Evolutionary conservation across 2,329 filamentous ascomycete genomes (phyloP).

Genomic region (Diaporthe batatas): DNA sequence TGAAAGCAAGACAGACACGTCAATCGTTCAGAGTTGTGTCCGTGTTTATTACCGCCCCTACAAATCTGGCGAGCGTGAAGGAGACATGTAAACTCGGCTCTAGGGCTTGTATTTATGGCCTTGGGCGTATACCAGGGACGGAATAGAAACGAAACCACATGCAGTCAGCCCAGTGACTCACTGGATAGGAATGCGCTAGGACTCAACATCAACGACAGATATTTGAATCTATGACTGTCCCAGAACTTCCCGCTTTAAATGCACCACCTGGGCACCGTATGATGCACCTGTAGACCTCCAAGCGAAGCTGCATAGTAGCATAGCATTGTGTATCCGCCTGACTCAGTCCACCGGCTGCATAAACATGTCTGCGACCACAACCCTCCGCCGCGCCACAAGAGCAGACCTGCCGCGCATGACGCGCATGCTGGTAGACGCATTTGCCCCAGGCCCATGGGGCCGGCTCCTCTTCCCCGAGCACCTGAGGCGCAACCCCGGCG

Average conservation of each 20-base stretch:
- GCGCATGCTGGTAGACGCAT: slow-evolving; percentile 21
- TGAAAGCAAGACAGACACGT: too few species aligned
- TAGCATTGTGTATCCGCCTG: not conserved
- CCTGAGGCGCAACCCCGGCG: slow-evolving; percentile 11
- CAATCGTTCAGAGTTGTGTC: too few species aligned
- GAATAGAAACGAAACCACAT: too few species aligned
- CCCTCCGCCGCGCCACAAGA: slow-evolving; percentile 22
- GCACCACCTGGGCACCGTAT: not conserved
- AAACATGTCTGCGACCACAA: not conserved
- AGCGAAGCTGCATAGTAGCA: fast-evolving
- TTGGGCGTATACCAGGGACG: too few species aligned
- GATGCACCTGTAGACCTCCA: not conserved
- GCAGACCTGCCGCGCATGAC: slow-evolving; percentile 29
- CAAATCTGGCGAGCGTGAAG: not conserved
- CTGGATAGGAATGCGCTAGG: not conserved
- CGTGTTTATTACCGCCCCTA: too few species aligned
- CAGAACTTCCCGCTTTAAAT: not conserved
- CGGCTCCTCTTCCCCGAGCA: slow-evolving; percentile 17
- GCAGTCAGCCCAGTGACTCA: not conserved
- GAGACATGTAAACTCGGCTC: too few species aligned
- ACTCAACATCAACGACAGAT: not conserved
- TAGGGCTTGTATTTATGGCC: too few species aligned
- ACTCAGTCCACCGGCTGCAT: not conserved
- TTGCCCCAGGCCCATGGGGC: slow-evolving; percentile 35
- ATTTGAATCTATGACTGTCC: not conserved